These are phyloP conservation scores for Dentipellis sp. DNA, from an alignment of 768 basidiomycete genomes.

Conservation along the genomic window DNA sequence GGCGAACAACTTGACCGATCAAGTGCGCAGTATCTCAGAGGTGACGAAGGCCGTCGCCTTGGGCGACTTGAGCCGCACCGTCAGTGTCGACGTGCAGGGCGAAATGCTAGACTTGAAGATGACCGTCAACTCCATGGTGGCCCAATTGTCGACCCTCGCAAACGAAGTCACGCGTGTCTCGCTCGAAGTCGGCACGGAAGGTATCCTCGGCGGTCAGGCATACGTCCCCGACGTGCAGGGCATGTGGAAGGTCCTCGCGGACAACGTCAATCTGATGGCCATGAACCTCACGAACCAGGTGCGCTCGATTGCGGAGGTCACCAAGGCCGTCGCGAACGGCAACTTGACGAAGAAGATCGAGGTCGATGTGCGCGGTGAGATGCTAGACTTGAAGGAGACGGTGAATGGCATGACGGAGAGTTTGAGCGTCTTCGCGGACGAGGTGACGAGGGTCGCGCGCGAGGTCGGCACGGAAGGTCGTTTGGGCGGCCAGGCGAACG, in stretches of 20 bases:
- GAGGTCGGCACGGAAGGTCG: constrained; percentile 97
- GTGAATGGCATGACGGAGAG: constrained; percentile 94
- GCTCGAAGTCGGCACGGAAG: constrained; percentile 87
- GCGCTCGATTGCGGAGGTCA: constrained; percentile 87
- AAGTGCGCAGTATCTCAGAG: constrained; percentile 88
- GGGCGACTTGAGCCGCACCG: constrained; percentile 76
- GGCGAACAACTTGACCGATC: constrained; percentile 77
- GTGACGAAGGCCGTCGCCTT: constrained; percentile 70
- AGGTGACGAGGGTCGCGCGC: constrained; percentile 79
- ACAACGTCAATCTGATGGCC: constrained; percentile 85
- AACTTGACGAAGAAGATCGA: constrained; percentile 91
- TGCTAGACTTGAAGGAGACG: constrained; percentile 81
- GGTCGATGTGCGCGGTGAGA: constrained; percentile 89
- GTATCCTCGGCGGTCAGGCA: constrained; percentile 91
- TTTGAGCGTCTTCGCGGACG: constrained; percentile 77
- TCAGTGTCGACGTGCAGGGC: constrained; percentile 88
- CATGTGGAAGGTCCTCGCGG: constrained; percentile 81
- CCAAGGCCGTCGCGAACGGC: constrained; percentile 89
- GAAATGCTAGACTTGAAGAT: constrained; percentile 86
- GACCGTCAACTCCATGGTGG: constrained; percentile 74
- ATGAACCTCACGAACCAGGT: constrained; percentile 90
- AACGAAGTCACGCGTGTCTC: constrained; percentile 87
- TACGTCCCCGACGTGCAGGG: constrained; percentile 88
- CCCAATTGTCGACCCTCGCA: constrained; percentile 61
- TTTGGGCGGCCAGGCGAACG: constrained; percentile 89